Base-by-base conservation (phyloP, 306 rosid species). In the Quercus dentata region DNA sequence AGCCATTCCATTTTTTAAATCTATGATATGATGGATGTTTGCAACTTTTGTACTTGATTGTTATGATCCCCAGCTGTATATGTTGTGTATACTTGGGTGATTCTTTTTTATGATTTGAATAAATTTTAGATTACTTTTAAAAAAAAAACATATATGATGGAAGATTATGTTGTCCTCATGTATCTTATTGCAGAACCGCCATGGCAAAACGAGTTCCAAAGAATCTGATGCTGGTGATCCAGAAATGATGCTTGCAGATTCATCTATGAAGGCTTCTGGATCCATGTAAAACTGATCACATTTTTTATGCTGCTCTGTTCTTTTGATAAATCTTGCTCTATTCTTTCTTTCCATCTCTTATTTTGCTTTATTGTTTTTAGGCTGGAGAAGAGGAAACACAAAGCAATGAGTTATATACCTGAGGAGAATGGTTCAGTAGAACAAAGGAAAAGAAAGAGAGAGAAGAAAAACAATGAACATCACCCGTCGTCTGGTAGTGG, bases 121-220 rank as follows among this genome's bases (percentile, higher is more conserved):
- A 41, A 41, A 41, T 41, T 41, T 8, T 41, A 41, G 11, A 41
- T 41, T 41, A 41, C 46, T 41, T 41, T 2, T 2, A 41, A 41
- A 41, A 7, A 41, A 41, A 41, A 41, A 41, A 38, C 46, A 5
- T 63, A n/a, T 58, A 21, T 62, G 64, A 75, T 62, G 27, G 71
- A 74, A 33, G 81, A 46, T 74, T 58, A 7, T 41, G 10, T 79
- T 67, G 25, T 20, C 63, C 28, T 52, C 79, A 44, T 27, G 27
- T 63, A 15, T 79, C 73, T 55, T 63, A 57, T 38, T 83, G 87
- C 92, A 92, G 99, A 92, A 87, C 82, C 98, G 97, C 77, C 97
- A 85, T 81, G 88, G 83, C 73, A 90, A 88, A 85, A 74, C 86
- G 63, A 85, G 46, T 41, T 41, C 80, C 38, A 78, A 76, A 77